Conservation (phyloP, 2,329 filamentous ascomycete genomes). For the Trichophyton mentagrophytes region DNA sequence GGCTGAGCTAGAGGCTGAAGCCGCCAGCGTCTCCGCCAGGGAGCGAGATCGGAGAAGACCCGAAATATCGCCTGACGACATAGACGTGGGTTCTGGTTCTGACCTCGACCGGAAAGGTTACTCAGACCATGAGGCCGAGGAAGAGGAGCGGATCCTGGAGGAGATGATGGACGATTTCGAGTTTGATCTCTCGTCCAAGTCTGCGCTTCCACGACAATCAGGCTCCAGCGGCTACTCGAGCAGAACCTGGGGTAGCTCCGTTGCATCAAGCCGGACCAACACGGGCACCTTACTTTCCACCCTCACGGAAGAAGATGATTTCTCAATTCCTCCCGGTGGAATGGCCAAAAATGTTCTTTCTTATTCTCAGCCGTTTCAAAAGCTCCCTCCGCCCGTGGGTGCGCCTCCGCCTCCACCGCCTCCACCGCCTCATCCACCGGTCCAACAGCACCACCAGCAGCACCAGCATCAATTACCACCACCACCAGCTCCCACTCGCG, state of each 20-base stretch:
- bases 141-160: conserved; percentile 64
- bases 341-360: conserved; percentile 23
- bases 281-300: conserved; percentile 57
- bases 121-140: conserved; percentile 53
- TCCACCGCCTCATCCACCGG: conserved; percentile 10
- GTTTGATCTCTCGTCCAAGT: conserved; percentile 56
- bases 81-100: conserved; percentile 10
- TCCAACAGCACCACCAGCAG: conserved; percentile 13
- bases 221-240: conserved; percentile 69
- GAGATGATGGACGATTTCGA: conserved; percentile 84
- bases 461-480: conserved; percentile 12
- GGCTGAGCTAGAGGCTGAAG: conserved; percentile 56
- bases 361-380: conserved; percentile 26
- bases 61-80: conserved; percentile 17
- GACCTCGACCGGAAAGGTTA: conserved; percentile 31
- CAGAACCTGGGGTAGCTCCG: conserved; percentile 68
- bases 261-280: conserved; percentile 58
- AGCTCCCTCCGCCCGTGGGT: conserved; percentile 24
- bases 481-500: conserved; percentile 15
- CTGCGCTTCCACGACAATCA: conserved; percentile 60
- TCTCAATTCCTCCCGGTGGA: background rate
- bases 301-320: conserved; percentile 50
- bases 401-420: conserved; percentile 14
- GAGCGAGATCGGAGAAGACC: conserved; percentile 45
- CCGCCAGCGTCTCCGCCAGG: conserved; percentile 41